Conservation (phyloP, 2,329 filamentous ascomycete species). For the Fusarium beomiforme region DNA sequence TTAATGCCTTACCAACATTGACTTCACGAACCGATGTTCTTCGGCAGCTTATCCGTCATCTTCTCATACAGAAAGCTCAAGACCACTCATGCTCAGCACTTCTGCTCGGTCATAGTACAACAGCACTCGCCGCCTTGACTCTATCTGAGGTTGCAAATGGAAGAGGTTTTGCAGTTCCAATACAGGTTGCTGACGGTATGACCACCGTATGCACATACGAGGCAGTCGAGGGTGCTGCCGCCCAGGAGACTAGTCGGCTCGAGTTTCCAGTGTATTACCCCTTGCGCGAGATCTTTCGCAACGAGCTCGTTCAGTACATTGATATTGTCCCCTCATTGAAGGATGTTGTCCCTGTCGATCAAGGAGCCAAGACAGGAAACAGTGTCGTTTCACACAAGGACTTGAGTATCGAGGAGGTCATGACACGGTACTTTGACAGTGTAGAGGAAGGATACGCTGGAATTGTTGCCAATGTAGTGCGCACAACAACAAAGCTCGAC, state of each 20-base stretch:
- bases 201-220: conserved; percentile 49
- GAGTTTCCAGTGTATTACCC: conserved; percentile 74
- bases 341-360: conserved; percentile 56
- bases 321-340: conserved; percentile 63
- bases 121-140: conserved; percentile 84
- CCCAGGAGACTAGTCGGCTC: conserved; percentile 33
- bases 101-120: conserved; percentile 87
- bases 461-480: conserved; percentile 94
- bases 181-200: conserved; percentile 80
- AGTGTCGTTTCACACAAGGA: conserved; percentile 74
- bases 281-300: conserved; percentile 83
- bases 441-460: conserved; percentile 87
- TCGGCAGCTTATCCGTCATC: conserved; percentile 74
- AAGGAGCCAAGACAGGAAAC: conserved; percentile 37
- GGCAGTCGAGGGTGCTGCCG: conserved; percentile 27
- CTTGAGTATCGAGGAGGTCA: conserved; percentile 89
- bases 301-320: conserved; percentile 78
- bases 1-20: conserved; percentile 73
- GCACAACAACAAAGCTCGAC: conserved; percentile 85
- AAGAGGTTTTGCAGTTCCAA: conserved; percentile 83
- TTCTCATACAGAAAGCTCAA: conserved; percentile 74
- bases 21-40: conserved; percentile 81
- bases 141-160: conserved; percentile 92
- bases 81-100: conserved; percentile 72
- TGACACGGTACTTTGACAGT: conserved; percentile 85